Conservation (phyloP, 805 yeast genomes). For the Candida ulmi region DNA sequence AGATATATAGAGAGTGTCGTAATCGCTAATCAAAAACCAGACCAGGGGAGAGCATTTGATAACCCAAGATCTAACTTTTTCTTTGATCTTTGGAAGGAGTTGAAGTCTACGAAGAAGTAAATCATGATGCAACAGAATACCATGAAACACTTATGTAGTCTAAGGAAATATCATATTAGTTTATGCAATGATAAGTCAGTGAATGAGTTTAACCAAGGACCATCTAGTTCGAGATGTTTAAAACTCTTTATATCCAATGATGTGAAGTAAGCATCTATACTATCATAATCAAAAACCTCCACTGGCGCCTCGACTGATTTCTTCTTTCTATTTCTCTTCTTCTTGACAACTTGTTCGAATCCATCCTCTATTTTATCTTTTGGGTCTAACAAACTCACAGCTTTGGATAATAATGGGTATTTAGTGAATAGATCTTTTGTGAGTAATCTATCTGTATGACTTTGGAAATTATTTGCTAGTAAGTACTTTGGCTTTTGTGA, state of each 20-base stretch:
- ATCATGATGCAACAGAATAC: no score
- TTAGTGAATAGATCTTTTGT: slow-evolving; percentile 34
- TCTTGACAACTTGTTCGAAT: slow-evolving; percentile 21
- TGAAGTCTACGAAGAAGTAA: no score
- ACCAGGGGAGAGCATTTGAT: no score
- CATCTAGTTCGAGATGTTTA: slow-evolving; percentile 22
- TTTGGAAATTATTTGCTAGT: slow-evolving; percentile 46
- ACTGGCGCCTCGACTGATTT: slow-evolving; percentile 16
- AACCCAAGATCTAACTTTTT: no score
- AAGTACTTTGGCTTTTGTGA: slow-evolving; percentile 31
- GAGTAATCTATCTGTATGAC: slow-evolving; percentile 50
- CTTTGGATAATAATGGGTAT: slow-evolving; percentile 39
- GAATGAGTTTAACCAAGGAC: slow-evolving; percentile 47
- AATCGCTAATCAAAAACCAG: no score
- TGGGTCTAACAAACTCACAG: slow-evolving; percentile 17
- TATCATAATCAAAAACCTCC: slow-evolving; percentile 28
- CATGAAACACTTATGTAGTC: no score
- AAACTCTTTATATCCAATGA: slow-evolving; percentile 18
- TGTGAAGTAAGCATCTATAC: slow-evolving; percentile 28
- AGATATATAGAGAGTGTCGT: no score
- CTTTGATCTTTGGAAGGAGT: no score
- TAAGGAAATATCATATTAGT: no score
- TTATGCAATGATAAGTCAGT: slow-evolving; percentile 45
- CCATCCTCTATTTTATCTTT: slow-evolving; percentile 7
- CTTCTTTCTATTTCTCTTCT: slow-evolving; percentile 22